Conservation (phyloP, 345 rosid species). For the Melaleuca alternifolia region DNA sequence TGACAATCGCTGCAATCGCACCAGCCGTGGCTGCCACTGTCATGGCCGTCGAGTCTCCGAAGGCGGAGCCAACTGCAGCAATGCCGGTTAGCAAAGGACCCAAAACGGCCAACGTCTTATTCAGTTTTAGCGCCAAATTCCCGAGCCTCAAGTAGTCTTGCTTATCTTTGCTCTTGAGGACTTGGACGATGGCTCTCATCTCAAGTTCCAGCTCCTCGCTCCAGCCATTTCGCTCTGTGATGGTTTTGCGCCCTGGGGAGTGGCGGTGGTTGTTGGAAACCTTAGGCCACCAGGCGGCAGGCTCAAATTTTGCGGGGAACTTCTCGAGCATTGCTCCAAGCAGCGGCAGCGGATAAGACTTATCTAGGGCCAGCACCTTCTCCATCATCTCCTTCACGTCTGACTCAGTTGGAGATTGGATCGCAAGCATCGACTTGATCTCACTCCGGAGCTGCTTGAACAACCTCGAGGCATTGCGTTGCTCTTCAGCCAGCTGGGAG, state of each 20-base stretch:
- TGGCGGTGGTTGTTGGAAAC: background rate
- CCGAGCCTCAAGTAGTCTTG: constrained; percentile 35
- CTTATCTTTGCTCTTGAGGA: constrained; percentile 19
- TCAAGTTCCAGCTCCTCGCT: constrained; percentile 19
- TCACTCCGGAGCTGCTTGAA: constrained; percentile 13
- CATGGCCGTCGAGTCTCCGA: constrained; percentile 4
- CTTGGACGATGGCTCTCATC: constrained; percentile 25
- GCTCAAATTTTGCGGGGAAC: constrained; percentile 15
- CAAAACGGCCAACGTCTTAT: constrained; percentile 32
- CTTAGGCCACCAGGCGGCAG: constrained; percentile 26
- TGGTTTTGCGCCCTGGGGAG: background rate
- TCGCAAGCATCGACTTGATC: constrained; percentile 5
- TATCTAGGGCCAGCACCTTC: constrained; percentile 20
- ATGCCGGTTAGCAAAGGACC: constrained; percentile 28
- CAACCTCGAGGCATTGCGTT: constrained; percentile 17
- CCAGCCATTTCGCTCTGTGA: constrained; percentile 15
- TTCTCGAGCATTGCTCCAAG: constrained; percentile 28
- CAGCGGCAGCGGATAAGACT: constrained; percentile 27
- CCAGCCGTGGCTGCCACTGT: constrained; percentile 21
- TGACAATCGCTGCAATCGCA: constrained; percentile 15
- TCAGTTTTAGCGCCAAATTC: constrained; percentile 19
- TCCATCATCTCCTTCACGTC: constrained; percentile 14
- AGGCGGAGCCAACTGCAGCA: constrained; percentile 22
- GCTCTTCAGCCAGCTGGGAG: constrained; percentile 33
- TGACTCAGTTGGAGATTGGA: background rate